phyloP scores from a whole-genome alignment of 2,329 filamentous ascomycete genomes.

The Aspergillus quadricinctus region DNA sequence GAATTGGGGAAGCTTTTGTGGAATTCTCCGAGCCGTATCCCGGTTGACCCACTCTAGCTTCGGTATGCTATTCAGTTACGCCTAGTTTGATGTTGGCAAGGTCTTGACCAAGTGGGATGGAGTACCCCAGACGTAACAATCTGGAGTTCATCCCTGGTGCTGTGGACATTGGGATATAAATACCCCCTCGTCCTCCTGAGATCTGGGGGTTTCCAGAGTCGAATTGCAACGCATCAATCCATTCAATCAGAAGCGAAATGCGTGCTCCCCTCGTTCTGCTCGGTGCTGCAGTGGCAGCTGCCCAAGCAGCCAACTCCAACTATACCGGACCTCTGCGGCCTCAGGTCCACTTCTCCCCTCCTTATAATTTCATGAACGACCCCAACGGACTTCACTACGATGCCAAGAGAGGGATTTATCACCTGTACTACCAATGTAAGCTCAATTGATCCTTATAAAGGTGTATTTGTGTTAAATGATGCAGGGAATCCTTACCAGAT shows the following conservation, averaged over 20 bases:
- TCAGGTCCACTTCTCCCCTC: conserved; percentile 30
- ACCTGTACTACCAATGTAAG: conserved; percentile 62
- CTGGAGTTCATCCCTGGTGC: neutral
- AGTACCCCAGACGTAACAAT: neutral
- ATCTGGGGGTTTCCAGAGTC: neutral
- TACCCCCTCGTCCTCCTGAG: neutral
- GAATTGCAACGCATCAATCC: neutral
- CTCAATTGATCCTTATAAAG: neutral
- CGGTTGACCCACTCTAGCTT: neutral
- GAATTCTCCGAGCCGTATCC: neutral
- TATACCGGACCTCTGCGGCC: conserved; percentile 22
- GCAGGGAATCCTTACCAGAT: conserved; percentile 47
- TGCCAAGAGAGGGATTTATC: conserved; percentile 51
- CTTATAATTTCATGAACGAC: conserved; percentile 47
- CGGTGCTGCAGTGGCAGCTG: conserved; percentile 1
- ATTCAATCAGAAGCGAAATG: conserved; percentile 1
- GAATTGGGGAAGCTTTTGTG: neutral
- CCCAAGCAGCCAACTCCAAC: conserved; percentile 6
- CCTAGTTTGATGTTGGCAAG: neutral
- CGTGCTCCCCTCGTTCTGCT: neutral
- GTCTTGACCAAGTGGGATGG: neutral
- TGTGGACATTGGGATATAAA: neutral
- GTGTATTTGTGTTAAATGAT: neutral
- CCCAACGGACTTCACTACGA: conserved; percentile 62
- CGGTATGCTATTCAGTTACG: neutral